Conservation (phyloP, 116 monocot species). For the Dioscorea cayenensis region DNA sequence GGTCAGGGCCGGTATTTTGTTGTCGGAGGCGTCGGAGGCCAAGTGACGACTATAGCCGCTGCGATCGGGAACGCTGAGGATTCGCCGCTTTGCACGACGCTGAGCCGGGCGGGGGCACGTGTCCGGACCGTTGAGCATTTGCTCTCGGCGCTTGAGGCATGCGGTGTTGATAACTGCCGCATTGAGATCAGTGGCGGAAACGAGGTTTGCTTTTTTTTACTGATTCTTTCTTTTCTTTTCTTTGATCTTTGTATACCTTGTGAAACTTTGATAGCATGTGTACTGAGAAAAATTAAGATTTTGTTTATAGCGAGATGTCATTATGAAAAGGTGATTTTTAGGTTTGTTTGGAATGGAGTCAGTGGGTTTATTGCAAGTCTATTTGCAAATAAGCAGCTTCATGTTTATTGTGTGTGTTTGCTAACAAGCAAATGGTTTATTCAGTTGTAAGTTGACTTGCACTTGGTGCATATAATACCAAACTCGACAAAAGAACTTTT, state of each 20-base stretch:
- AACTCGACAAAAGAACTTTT: no score
- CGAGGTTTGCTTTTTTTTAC: conserved; percentile 40
- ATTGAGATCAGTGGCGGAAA: conserved; percentile 77
- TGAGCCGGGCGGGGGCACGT: conserved; percentile 23
- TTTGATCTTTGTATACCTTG: background rate
- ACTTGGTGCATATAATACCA: no score
- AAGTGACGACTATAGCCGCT: conserved; percentile 37
- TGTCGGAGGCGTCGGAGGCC: background rate
- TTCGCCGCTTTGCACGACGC: conserved; percentile 63
- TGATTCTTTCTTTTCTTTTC: background rate
- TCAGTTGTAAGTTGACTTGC: no score
- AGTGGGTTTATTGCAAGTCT: no score
- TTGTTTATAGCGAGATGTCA: no score
- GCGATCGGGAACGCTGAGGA: conserved; percentile 42
- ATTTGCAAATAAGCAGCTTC: no score
- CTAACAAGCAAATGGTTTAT: no score
- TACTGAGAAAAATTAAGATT: no score
- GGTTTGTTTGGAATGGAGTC: no score
- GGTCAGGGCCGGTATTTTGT: conserved; percentile 89
- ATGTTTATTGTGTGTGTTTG: no score
- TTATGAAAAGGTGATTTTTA: no score
- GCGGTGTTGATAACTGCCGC: conserved; percentile 73
- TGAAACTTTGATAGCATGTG: background rate
- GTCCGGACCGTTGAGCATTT: conserved; percentile 93
- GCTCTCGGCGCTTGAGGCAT: conserved; percentile 74